These are phyloP conservation scores for Themeda triandra DNA, from an alignment of 176 grass and related monocot species.

Conservation along the genomic window DNA sequence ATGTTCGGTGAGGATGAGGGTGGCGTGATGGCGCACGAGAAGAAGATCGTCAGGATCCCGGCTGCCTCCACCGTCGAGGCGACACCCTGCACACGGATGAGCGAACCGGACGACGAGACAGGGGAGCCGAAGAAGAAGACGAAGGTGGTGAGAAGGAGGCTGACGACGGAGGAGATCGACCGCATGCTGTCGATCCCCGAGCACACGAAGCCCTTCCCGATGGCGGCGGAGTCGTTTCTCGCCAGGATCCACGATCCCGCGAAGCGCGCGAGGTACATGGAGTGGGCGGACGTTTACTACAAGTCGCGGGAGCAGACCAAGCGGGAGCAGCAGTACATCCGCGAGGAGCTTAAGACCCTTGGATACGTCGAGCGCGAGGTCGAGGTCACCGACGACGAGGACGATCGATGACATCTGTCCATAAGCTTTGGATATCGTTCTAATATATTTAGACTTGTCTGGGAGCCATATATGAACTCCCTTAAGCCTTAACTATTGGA, in stretches of 20 bases:
- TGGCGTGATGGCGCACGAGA: no score
- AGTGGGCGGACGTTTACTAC: not conserved
- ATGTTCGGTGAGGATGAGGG: no score
- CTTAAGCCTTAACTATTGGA: no score
- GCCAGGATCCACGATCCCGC: not conserved
- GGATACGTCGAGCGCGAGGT: not conserved
- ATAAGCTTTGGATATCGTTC: no score
- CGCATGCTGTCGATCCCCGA: not conserved
- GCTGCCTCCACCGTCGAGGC: no score
- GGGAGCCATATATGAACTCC: no score
- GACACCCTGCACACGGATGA: no score
- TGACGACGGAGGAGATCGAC: not conserved
- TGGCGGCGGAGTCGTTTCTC: not conserved
- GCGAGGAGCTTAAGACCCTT: not conserved
- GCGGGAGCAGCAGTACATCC: not conserved
- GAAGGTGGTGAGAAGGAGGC: not conserved
- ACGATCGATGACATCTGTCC: not conserved
- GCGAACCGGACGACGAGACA: no score
- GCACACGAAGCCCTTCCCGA: not conserved
- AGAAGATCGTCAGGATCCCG: no score
- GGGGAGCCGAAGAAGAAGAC: not conserved
- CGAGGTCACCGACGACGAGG: not conserved
- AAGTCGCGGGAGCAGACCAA: not conserved
- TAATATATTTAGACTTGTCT: no score
- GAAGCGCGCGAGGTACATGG: not conserved